Evolutionary conservation across 331 rosid species (phyloP).

Genomic region (Quercus lobata): DNA sequence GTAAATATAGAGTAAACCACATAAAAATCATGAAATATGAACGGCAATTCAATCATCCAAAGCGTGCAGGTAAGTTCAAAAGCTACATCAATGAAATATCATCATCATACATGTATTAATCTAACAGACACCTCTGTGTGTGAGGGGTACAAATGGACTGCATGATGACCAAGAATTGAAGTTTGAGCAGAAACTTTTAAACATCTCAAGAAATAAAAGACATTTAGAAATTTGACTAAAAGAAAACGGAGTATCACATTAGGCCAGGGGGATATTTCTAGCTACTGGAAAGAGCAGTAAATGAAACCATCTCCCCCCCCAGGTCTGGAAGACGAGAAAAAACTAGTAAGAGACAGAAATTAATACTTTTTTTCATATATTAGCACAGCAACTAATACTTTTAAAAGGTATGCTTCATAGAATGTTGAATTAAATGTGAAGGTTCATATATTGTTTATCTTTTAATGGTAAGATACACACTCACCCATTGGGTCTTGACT

Average conservation of each 20-base stretch:
- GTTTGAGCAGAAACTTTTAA: not conserved
- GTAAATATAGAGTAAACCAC: conserved; percentile 16
- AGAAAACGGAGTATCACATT: not conserved
- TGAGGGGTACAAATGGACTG: not conserved
- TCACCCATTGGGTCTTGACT: too few relatives aligned
- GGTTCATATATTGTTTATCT: not conserved
- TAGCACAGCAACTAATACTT: not conserved
- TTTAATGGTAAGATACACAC: too few relatives aligned
- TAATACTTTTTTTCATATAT: not conserved
- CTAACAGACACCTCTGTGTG: too few relatives aligned
- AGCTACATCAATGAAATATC: not conserved
- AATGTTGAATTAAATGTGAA: not conserved
- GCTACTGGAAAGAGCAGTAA: too few relatives aligned
- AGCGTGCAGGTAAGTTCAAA: not conserved
- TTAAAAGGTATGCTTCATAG: not conserved
- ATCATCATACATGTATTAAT: not conserved
- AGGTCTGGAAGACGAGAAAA: too few relatives aligned
- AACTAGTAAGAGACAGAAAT: too few relatives aligned
- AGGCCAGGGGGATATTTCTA: too few relatives aligned
- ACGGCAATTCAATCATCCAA: not conserved
- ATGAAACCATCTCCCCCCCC: too few relatives aligned
- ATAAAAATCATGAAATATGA: not conserved
- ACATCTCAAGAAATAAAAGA: not conserved
- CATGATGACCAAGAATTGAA: not conserved
- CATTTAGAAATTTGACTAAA: not conserved